phyloP scores from a whole-genome alignment of 106 monocot species.

The Vanilla planifolia region DNA sequence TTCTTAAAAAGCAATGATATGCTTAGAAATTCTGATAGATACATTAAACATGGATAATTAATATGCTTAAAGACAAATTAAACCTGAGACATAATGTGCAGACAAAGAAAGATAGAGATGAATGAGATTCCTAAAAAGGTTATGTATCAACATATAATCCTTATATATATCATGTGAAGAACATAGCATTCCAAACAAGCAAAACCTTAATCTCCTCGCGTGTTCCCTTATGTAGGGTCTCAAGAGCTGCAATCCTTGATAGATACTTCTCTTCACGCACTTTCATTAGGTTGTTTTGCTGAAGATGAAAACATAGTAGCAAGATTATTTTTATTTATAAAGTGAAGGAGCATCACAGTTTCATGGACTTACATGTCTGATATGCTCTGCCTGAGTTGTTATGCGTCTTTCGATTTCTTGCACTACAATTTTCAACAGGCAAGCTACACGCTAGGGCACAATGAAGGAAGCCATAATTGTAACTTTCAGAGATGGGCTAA shows the following conservation, averaged over 20 bases:
- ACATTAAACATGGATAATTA: too few relatives aligned
- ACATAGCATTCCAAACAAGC: not conserved
- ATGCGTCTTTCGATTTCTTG: constrained; percentile 80
- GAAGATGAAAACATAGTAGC: not conserved
- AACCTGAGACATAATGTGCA: too few relatives aligned
- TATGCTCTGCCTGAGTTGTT: constrained; percentile 71
- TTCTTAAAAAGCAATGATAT: too few relatives aligned
- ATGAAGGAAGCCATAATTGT: constrained; percentile 1
- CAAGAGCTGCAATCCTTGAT: constrained; percentile 68
- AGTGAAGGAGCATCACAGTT: not conserved
- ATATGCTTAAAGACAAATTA: too few relatives aligned
- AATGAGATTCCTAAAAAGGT: too few relatives aligned
- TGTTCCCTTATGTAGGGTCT: constrained; percentile 54
- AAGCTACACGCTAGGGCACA: constrained; percentile 44
- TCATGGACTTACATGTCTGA: constrained; percentile 56
- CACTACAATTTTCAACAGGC: constrained; percentile 59
- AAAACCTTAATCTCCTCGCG: constrained; percentile 46
- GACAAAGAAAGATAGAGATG: too few relatives aligned
- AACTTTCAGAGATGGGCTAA: not conserved
- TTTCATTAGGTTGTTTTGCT: constrained; percentile 70
- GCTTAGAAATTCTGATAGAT: too few relatives aligned
- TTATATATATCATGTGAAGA: not conserved
- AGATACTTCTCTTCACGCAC: constrained; percentile 71
- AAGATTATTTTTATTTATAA: constrained; percentile 1
- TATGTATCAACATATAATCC: not conserved